Evolutionary conservation across 345 rosid species (phyloP).

Genomic region (Angophora floribunda): DNA sequence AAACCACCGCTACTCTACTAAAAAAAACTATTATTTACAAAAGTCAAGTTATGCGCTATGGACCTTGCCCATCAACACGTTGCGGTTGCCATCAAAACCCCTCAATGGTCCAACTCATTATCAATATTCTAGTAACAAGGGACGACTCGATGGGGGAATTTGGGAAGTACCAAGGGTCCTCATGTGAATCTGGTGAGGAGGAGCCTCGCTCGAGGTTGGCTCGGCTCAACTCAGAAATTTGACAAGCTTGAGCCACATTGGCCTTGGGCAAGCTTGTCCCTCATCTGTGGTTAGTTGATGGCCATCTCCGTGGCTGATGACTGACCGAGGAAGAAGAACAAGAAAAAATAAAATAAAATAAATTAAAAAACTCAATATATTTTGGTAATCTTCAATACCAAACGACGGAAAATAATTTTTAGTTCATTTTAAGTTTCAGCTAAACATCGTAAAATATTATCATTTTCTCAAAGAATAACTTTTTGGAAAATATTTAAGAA

Average conservation of each 20-base stretch:
- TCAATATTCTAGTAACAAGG: not conserved
- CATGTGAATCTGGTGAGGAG: no score
- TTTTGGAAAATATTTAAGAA: no score
- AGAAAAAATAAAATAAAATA: accelerated
- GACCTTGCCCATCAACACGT: not conserved
- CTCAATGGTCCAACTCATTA: not conserved
- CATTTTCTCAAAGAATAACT: no score
- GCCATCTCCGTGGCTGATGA: accelerated
- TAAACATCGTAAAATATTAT: no score
- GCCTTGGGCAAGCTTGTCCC: not conserved
- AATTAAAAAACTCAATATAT: no score
- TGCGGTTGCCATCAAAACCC: not conserved
- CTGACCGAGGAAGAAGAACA: accelerated
- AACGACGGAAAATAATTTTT: no score
- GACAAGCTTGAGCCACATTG: accelerated
- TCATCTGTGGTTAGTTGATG: accelerated
- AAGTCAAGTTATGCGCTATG: not conserved
- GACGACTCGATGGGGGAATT: not conserved
- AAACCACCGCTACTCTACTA: not conserved
- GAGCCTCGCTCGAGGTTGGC: not conserved
- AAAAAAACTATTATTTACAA: not conserved
- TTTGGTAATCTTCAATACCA: not conserved
- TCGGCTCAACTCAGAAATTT: not conserved
- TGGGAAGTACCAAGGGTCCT: not conserved
- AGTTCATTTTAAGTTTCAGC: not conserved